Percentiles rank a stretch among this genome's conserved stretches.
Evolutionary conservation across 2,329 filamentous ascomycete genomes (phyloP).

Genomic region (Fusarium sp.): DNA sequence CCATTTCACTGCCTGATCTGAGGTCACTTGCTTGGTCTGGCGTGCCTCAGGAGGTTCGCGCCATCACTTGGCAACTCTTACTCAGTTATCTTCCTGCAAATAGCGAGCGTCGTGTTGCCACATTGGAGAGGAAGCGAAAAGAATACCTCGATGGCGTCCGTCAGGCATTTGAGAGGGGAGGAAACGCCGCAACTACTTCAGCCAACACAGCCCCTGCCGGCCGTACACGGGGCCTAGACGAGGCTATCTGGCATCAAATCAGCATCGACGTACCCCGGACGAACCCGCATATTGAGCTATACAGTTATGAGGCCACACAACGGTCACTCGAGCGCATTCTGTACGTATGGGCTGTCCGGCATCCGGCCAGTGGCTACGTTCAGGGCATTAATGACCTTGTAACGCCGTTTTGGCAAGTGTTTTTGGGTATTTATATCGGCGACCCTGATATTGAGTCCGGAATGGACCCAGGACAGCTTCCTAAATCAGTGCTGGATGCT

Average conservation of each 20-base stretch:
- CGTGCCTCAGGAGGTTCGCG: constrained; percentile 92
- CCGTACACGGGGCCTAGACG: constrained; percentile 81
- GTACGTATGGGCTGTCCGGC: constrained; percentile 97
- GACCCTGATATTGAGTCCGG: constrained; percentile 91
- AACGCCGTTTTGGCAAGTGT: constrained; percentile 98
- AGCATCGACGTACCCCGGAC: constrained; percentile 98
- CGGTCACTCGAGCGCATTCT: constrained; percentile 93
- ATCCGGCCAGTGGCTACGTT: constrained; percentile 97
- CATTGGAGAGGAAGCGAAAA: constrained; percentile 93
- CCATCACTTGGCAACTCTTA: constrained; percentile 98
- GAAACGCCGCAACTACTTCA: constrained; percentile 64
- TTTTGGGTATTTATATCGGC: constrained; percentile 94
- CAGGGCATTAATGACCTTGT: constrained; percentile 99
- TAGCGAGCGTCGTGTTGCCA: constrained; percentile 90
- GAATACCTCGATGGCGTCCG: constrained; percentile 95
- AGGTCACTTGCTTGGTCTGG: constrained; percentile 93
- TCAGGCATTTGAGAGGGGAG: constrained; percentile 78
- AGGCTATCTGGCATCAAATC: constrained; percentile 99
- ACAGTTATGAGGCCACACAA: constrained; percentile 96
- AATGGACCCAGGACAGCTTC: constrained; percentile 97
- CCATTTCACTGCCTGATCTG: constrained; percentile 87
- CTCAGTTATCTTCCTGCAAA: constrained; percentile 97
- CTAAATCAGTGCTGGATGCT: constrained; percentile 90
- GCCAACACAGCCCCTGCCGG: constrained; percentile 57
- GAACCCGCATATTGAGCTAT: constrained; percentile 95